These are phyloP conservation scores for Diaporthe eres DNA, from an alignment of 2,329 filamentous ascomycete species.

Conservation along the genomic window DNA sequence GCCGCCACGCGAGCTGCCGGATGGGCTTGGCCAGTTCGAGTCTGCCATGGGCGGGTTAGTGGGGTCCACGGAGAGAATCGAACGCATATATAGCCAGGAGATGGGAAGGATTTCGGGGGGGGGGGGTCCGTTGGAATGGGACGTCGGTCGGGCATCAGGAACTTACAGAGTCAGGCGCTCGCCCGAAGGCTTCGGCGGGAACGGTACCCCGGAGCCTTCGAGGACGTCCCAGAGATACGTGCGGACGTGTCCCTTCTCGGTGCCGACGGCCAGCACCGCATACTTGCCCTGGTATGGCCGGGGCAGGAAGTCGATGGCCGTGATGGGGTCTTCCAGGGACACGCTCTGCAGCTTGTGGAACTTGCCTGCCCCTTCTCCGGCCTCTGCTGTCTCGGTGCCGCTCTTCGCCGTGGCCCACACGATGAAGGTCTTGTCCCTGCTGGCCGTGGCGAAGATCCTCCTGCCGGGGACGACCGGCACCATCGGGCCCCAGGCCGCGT, in stretches of 20 bases:
- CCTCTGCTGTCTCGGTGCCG: slow-evolving; percentile 59
- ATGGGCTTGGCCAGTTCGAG: slow-evolving; percentile 75
- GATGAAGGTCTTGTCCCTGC: slow-evolving; percentile 88
- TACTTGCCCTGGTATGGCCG: slow-evolving; percentile 48
- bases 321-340: slow-evolving; percentile 69
- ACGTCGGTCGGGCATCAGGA: background rate
- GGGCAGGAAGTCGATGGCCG: slow-evolving; percentile 77
- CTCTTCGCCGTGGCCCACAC: slow-evolving; percentile 68
- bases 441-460: slow-evolving; percentile 84
- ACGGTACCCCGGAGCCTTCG: slow-evolving; percentile 49
- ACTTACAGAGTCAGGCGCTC: slow-evolving; percentile 35
- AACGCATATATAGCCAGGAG: background rate
- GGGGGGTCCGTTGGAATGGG: background rate
- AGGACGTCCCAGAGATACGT: slow-evolving; percentile 58
- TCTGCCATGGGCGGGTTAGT: slow-evolving; percentile 49
- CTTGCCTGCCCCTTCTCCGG: background rate
- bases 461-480: slow-evolving; percentile 51
- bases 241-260: slow-evolving; percentile 66
- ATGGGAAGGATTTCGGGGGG: background rate
- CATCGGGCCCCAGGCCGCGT: slow-evolving; percentile 83
- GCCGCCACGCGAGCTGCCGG: slow-evolving; percentile 79
- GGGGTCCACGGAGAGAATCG: background rate
- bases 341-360: slow-evolving; percentile 10
- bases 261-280: slow-evolving; percentile 69
- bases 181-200: slow-evolving; percentile 56